Conservation (phyloP, 163 green algal species). For the Coccomyxa subellipsoidea region DNA sequence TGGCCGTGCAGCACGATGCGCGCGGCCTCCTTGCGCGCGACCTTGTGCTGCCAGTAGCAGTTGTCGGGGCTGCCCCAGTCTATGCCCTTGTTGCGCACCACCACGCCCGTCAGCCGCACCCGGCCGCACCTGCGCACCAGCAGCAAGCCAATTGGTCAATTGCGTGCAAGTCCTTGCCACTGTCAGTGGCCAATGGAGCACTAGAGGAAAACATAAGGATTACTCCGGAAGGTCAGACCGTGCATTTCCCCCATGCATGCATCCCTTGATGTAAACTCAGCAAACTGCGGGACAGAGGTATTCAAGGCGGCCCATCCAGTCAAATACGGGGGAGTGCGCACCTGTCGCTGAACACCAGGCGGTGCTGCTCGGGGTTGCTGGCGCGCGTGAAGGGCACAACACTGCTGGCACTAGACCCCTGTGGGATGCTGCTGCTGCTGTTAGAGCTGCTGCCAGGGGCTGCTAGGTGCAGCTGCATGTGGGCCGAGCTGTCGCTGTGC, state of each 20-base stretch:
- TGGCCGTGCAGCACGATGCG: constrained; percentile 79
- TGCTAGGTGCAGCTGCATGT: background rate
- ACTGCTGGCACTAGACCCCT: background rate
- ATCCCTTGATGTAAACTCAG: too few species aligned
- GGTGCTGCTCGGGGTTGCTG: background rate
- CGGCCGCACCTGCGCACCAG: constrained; percentile 51
- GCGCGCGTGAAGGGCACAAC: background rate
- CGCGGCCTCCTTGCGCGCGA: constrained; percentile 58
- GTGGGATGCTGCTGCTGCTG: background rate
- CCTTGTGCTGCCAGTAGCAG: constrained; percentile 78
- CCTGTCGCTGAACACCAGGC: constrained; percentile 56
- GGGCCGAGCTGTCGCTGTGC: background rate
- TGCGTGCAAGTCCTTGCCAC: too few species aligned
- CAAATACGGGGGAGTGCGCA: background rate
- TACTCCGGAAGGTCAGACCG: too few species aligned
- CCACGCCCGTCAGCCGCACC: constrained; percentile 77
- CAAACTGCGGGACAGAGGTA: too few species aligned
- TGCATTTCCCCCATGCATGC: too few species aligned
- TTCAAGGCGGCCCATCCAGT: too few species aligned
- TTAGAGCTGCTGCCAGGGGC: background rate
- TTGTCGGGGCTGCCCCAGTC: constrained; percentile 75
- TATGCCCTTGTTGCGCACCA: constrained; percentile 80
- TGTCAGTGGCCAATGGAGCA: too few species aligned
- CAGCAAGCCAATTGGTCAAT: background rate
- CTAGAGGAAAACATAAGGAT: too few species aligned